Evolutionary conservation across 2,329 filamentous ascomycete species (phyloP).

Genomic region (Bisporella sp.): DNA sequence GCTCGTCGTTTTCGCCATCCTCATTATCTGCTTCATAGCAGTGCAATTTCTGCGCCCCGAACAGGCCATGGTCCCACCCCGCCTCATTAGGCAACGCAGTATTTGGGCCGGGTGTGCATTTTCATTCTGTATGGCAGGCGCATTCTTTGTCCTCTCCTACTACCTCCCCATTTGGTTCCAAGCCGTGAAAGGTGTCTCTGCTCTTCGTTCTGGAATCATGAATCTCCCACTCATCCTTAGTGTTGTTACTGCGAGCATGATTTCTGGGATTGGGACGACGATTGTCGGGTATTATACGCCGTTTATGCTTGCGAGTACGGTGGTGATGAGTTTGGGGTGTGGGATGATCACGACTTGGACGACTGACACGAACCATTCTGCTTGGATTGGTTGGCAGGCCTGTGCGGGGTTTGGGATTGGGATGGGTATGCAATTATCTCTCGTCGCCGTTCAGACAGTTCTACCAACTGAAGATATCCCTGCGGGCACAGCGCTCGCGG

Average conservation of each 20-base stretch:
- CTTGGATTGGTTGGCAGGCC: slow-evolving; percentile 41
- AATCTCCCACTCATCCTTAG: slow-evolving; percentile 17
- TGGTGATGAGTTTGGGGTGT: slow-evolving; percentile 12
- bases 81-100: slow-evolving; percentile 30
- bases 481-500: slow-evolving; percentile 35
- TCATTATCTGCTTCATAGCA: slow-evolving; percentile 21
- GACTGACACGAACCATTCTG: slow-evolving; percentile 29
- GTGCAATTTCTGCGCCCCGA: slow-evolving; percentile 35
- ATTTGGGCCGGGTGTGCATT: slow-evolving; percentile 23
- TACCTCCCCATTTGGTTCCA: slow-evolving; percentile 24
- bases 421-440: slow-evolving; percentile 23
- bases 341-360: slow-evolving; percentile 29
- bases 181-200: slow-evolving; percentile 12
- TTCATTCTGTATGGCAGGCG: slow-evolving; percentile 20
- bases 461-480: slow-evolving; percentile 32
- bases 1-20: slow-evolving; percentile 21
- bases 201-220: slow-evolving; percentile 15
- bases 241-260: slow-evolving; percentile 23
- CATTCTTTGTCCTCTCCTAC: slow-evolving; percentile 28
- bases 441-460: slow-evolving; percentile 22
- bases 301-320: slow-evolving; percentile 14
- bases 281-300: slow-evolving; percentile 27
- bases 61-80: slow-evolving; percentile 39
- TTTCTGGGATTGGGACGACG: slow-evolving; percentile 25
- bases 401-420: slow-evolving; percentile 21